Conservation (phyloP, 139 green algal genomes). For the Astrephomene gubernaculifera region DNA sequence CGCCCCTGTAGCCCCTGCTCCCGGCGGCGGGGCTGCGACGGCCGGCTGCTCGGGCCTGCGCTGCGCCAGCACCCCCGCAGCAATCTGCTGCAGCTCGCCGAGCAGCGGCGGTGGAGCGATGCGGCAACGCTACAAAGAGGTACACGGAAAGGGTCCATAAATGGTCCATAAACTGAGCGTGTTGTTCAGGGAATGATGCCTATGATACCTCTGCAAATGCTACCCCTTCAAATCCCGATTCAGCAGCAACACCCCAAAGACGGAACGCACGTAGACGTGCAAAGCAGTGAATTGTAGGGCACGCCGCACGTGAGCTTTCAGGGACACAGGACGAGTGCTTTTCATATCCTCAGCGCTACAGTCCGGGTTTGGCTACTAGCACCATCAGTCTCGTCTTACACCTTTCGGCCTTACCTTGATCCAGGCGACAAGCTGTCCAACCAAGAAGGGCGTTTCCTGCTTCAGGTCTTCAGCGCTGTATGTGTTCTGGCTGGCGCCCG, state of each 20-base stretch:
- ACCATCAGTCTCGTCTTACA: no score
- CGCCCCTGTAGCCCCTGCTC: background rate
- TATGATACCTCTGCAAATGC: no score
- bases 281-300: no score
- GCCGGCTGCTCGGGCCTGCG: constrained; percentile 15
- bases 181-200: no score
- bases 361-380: no score
- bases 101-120: background rate
- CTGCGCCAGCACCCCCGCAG: background rate
- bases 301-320: no score
- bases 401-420: constrained; percentile 10
- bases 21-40: background rate
- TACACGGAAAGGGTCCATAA: background rate
- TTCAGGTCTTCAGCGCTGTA: constrained; percentile 15
- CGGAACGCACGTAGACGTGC: no score
- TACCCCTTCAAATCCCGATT: no score
- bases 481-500: background rate
- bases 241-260: no score
- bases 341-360: no score
- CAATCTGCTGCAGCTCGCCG: constrained; percentile 10
- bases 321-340: no score
- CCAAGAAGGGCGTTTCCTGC: constrained; percentile 18
- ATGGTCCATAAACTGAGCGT: no score
- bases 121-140: background rate
- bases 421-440: constrained; percentile 4